Evolutionary conservation across 2,329 filamentous ascomycete species (phyloP).

Genomic region (Phyllosticta paracitricarpa): DNA sequence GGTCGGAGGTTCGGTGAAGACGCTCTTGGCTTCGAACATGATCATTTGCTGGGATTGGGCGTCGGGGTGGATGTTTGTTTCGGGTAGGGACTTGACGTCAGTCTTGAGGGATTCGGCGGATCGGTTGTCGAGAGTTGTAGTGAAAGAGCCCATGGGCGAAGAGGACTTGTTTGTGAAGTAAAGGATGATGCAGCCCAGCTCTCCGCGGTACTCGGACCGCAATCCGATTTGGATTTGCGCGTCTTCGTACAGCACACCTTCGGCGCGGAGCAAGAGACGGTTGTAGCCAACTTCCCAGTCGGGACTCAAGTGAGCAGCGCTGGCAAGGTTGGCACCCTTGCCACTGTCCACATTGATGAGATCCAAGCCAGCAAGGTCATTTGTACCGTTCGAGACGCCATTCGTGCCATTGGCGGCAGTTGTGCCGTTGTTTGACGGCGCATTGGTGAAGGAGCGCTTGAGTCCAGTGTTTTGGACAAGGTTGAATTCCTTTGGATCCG

Average conservation of each 20-base stretch:
- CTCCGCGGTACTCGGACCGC: constrained; percentile 87
- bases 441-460: constrained; percentile 70
- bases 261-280: constrained; percentile 63
- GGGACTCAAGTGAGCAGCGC: constrained; percentile 82
- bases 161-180: constrained; percentile 95
- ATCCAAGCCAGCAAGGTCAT: constrained; percentile 76
- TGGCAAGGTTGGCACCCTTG: constrained; percentile 66
- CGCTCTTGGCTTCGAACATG: constrained; percentile 78
- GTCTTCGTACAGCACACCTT: constrained; percentile 91
- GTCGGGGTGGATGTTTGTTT: constrained; percentile 64
- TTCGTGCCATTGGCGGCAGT: constrained; percentile 32
- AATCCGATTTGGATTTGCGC: constrained; percentile 86
- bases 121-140: constrained; percentile 76
- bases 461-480: constrained; percentile 73
- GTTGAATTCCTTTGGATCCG: constrained; percentile 66
- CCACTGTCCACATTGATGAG: constrained; percentile 50
- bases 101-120: constrained; percentile 61
- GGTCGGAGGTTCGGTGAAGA: constrained; percentile 78
- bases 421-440: constrained; percentile 30
- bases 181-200: constrained; percentile 87
- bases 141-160: constrained; percentile 77
- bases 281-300: constrained; percentile 92
- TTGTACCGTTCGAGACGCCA: constrained; percentile 37
- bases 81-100: constrained; percentile 81
- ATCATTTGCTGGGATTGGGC: constrained; percentile 86